Conservation (phyloP, 129 eudicot genomes). For the Smallanthus sonchifolius region DNA sequence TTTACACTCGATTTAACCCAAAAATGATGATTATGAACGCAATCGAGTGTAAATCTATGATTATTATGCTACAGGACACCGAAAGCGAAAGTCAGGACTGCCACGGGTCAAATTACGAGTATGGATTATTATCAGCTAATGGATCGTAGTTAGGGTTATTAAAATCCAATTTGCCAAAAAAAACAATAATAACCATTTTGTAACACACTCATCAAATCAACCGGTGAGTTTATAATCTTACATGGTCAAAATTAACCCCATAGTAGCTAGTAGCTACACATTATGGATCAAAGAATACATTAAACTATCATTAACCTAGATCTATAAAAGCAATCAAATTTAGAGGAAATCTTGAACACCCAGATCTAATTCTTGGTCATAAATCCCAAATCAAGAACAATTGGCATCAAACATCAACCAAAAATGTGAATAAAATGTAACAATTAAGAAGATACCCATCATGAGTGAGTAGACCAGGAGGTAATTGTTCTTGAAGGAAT, state of each 20-base stretch:
- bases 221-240: neutral
- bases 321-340: slow-evolving; percentile 6
- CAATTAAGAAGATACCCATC: slow-evolving; percentile 63
- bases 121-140: no score
- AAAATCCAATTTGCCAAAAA: no score
- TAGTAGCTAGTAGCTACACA: neutral
- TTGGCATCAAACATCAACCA: neutral
- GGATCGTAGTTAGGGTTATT: no score
- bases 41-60: no score
- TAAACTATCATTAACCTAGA: neutral
- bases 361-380: slow-evolving; percentile 23
- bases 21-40: no score
- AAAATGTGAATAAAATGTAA: slow-evolving; percentile 2
- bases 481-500: slow-evolving; percentile 93
- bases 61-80: no score
- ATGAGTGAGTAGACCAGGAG: slow-evolving; percentile 93
- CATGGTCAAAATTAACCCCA: neutral
- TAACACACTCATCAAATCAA: neutral
- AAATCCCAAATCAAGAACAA: slow-evolving; percentile 19
- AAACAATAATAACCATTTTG: neutral
- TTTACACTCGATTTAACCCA: no score
- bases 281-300: neutral
- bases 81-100: no score
- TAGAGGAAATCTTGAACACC: slow-evolving; percentile 21
- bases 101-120: no score